These are phyloP conservation scores for Ceratocystis cubensis DNA, from an alignment of 2,329 filamentous ascomycete genomes.

Conservation along the genomic window DNA sequence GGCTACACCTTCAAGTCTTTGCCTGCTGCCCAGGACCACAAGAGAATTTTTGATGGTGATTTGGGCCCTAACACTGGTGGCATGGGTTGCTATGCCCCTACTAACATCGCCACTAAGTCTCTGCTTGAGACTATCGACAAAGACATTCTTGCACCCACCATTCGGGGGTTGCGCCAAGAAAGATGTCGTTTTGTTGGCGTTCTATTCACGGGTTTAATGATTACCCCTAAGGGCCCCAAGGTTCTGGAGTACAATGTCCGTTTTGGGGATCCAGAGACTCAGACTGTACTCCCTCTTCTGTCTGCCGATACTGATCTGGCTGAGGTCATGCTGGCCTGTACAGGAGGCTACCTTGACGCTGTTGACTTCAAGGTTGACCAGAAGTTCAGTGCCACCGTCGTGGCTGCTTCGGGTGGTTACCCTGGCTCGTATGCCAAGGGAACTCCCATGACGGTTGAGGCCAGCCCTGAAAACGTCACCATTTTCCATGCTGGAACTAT, in stretches of 20 bases:
- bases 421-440: constrained; percentile 78
- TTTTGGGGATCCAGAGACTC: constrained; percentile 84
- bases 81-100: constrained; percentile 96
- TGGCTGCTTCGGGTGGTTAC: constrained; percentile 87
- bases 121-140: constrained; percentile 67
- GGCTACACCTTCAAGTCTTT: constrained; percentile 72
- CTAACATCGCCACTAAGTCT: constrained; percentile 60
- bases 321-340: constrained; percentile 76
- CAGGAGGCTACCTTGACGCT: constrained; percentile 58
- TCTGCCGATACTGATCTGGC: constrained; percentile 70
- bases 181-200: constrained; percentile 60
- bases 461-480: constrained; percentile 41
- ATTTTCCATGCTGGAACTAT: constrained; percentile 91
- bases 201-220: constrained; percentile 86
- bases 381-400: constrained; percentile 75
- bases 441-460: constrained; percentile 42
- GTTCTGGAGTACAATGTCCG: constrained; percentile 88
- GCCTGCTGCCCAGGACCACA: constrained; percentile 91
- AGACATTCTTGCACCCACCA: constrained; percentile 76
- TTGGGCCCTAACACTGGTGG: constrained; percentile 87
- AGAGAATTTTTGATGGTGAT: constrained; percentile 84
- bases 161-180: constrained; percentile 77
- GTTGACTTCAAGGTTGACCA: constrained; percentile 54
- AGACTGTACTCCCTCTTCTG: constrained; percentile 70
- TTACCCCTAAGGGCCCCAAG: constrained; percentile 67